Evolutionary conservation across 2,329 filamentous ascomycete species (phyloP).

Genomic region (Botrytis byssoidea): DNA sequence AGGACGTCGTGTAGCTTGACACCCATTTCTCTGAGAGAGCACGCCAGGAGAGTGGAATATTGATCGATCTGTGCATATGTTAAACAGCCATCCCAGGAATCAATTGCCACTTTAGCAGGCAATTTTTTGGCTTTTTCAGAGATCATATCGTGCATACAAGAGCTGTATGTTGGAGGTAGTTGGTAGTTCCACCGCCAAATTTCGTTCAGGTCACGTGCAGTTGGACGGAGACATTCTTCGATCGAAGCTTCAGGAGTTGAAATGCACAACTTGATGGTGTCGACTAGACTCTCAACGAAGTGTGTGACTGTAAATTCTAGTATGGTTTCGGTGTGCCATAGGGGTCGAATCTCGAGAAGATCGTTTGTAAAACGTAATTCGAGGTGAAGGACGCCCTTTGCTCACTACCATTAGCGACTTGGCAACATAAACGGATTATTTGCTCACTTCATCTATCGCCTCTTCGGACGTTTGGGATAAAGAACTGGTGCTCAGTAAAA

Average conservation of each 20-base stretch:
- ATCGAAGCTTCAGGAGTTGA: slow-evolving; percentile 37
- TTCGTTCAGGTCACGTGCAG: slow-evolving; percentile 43
- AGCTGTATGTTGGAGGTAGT: slow-evolving; percentile 44
- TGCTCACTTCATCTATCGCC: slow-evolving; percentile 34
- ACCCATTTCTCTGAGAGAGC: slow-evolving; percentile 29
- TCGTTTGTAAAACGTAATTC: slow-evolving; percentile 23
- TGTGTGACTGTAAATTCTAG: slow-evolving; percentile 44
- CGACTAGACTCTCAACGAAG: slow-evolving; percentile 45
- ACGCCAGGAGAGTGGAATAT: slow-evolving; percentile 27
- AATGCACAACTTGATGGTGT: slow-evolving; percentile 43
- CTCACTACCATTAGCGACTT: slow-evolving; percentile 10
- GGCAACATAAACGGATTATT: neutral
- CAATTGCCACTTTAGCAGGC: slow-evolving; percentile 30
- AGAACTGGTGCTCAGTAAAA: slow-evolving; percentile 27
- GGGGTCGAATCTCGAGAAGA: slow-evolving; percentile 41
- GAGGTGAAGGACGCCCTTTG: slow-evolving; percentile 7
- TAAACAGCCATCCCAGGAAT: slow-evolving; percentile 32
- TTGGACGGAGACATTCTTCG: slow-evolving; percentile 39
- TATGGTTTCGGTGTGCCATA: slow-evolving; percentile 41
- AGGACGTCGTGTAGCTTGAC: slow-evolving; percentile 26
- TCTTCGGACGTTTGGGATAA: slow-evolving; percentile 20
- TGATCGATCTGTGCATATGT: slow-evolving; percentile 31
- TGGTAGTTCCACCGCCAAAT: slow-evolving; percentile 50
- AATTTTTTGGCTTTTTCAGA: slow-evolving; percentile 21
- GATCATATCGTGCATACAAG: slow-evolving; percentile 29